Percentiles rank a stretch among this genome's conserved stretches.
Evolutionary conservation across 148 eudicot species (phyloP).

Genomic region (Oxyria digyna): DNA sequence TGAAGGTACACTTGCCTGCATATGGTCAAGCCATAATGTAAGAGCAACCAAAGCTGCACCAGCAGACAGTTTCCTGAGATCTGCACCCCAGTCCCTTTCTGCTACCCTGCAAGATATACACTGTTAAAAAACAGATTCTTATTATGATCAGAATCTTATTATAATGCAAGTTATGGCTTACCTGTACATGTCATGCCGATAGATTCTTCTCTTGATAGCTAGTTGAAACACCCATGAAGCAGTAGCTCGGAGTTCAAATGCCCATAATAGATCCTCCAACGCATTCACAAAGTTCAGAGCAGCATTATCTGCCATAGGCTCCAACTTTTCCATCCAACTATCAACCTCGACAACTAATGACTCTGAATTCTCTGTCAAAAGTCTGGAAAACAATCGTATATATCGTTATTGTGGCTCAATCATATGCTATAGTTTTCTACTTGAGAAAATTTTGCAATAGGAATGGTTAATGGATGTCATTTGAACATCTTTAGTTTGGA

Average conservation of each 20-base stretch:
- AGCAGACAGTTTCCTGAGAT: conserved; percentile 88
- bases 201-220: conserved; percentile 71
- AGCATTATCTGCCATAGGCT: conserved; percentile 70
- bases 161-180: conserved; percentile 15
- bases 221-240: conserved; percentile 93
- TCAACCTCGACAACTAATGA: conserved; percentile 46
- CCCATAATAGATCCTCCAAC: conserved; percentile 89
- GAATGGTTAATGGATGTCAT: background rate
- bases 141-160: background rate
- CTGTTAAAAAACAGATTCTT: background rate
- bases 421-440: background rate
- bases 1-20: conserved; percentile 59
- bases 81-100: conserved; percentile 98
- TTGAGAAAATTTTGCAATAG: background rate
- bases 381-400: conserved; percentile 31
- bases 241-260: conserved; percentile 86
- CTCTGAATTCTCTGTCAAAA: conserved; percentile 55
- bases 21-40: conserved; percentile 95
- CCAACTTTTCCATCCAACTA: conserved; percentile 47
- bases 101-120: conserved; percentile 57
- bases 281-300: conserved; percentile 95
- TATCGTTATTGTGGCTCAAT: background rate
- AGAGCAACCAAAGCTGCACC: conserved; percentile 99
- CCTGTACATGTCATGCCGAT: conserved; percentile 68
- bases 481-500: background rate